Base-by-base conservation (phyloP, 2,329 filamentous ascomycete species). In the Aspergillus sp. region DNA sequence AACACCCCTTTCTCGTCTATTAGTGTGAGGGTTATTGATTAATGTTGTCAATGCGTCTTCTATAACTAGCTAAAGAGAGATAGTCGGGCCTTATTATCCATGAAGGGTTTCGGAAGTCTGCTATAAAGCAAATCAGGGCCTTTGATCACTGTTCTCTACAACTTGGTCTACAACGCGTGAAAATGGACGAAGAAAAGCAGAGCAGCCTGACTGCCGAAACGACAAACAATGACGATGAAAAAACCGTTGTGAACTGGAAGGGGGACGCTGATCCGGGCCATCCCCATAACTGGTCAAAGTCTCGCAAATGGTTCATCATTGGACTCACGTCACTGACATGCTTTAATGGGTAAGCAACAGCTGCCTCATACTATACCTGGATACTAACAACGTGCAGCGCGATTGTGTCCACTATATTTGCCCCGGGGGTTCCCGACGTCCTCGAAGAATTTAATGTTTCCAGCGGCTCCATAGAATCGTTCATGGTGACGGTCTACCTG, bases 231-330 rank as follows among this genome's bases (percentile, higher is more conserved):
- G 45, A 47, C 22, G 45, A 47, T 22, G 45, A 9, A 6, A 47
- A 47, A 16, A 24, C 22, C 45, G 45, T 24, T 42, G 54, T 50
- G 16, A 46, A 32, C 29, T 55, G 54, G 54, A 47, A 55, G 4
- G n/a, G 54, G 11, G 46, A 55, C 7, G 54, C 47, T 42, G 54
- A 55, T 32, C 54, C 54, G 6, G n/a, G n/a, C 22, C 47, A 55
- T 24, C 54, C 54, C 24, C 32, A 36, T 46, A 55, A 55, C 46
- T 55, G 54, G 54, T 55, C 54, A 14, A 50, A 55, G 14, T 46
- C 46, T 18, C 16, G 54, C 45, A 55, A 55, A 29, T 49, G 16
- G 45, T 39, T 47, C 4, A 55, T 55, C n/a, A 55, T 55, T 4
- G 11, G 22, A 12, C 29, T 55, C 18, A n/a, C 49, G n/a, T 29